Conservation (phyloP, 108 stramenopile species). For the Fragilaria crotonensis region DNA sequence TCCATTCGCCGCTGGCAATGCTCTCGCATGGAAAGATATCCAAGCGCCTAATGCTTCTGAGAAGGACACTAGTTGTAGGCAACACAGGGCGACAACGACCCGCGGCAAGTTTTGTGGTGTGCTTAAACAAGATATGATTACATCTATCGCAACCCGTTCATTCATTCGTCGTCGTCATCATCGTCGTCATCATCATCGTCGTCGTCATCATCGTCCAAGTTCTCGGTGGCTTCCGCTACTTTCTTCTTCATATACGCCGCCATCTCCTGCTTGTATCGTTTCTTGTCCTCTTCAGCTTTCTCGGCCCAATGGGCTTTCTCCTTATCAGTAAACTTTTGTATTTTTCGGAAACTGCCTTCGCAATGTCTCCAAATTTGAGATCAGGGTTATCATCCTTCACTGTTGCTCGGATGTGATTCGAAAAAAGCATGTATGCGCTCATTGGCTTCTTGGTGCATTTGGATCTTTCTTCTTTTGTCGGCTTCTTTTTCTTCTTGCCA, state of each 20-base stretch:
- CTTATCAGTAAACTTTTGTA: too few species aligned
- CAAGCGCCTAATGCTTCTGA: too few species aligned
- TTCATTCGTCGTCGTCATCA: conserved; percentile 5
- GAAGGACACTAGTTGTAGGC: too few species aligned
- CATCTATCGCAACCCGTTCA: too few species aligned
- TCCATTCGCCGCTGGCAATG: too few species aligned
- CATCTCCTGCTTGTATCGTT: conserved; percentile 45
- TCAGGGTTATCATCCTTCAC: conserved; percentile 20
- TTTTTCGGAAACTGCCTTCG: too few species aligned
- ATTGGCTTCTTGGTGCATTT: conserved; percentile 21
- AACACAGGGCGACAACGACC: too few species aligned
- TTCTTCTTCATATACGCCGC: too few species aligned
- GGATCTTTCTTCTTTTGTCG: conserved; percentile 19
- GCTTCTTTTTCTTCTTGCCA: conserved; percentile 6
- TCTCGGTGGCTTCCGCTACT: background rate
- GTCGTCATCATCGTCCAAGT: background rate
- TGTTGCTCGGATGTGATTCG: conserved; percentile 7
- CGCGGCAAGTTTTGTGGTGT: too few species aligned
- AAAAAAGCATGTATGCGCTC: conserved; percentile 19
- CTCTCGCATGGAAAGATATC: too few species aligned
- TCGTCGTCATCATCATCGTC: conserved; percentile 4
- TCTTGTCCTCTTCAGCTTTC: conserved; percentile 36
- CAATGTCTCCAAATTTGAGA: background rate
- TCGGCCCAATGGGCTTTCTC: too few species aligned
- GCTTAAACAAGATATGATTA: too few species aligned